Conservation (phyloP, 805 yeast genomes). For the Metschnikowia vanudenii region DNA sequence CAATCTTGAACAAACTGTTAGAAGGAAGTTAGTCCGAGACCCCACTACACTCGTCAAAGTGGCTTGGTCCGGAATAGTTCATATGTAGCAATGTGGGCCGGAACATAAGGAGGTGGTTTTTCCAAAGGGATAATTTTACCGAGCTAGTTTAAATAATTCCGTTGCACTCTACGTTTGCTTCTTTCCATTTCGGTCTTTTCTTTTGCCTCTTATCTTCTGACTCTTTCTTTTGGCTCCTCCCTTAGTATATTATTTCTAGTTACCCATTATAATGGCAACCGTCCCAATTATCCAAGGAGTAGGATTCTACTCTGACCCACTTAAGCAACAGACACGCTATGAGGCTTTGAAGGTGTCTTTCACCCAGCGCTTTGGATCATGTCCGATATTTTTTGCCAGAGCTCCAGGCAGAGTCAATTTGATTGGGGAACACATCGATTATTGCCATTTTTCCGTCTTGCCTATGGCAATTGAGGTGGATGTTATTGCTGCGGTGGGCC, state of each 20-base stretch:
- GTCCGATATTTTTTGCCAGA: slow-evolving; percentile 51
- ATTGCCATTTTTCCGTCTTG: slow-evolving; percentile 61
- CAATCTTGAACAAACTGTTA: too few relatives aligned
- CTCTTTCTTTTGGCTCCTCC: too few relatives aligned
- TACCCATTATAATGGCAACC: slow-evolving; percentile 2
- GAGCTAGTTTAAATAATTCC: too few relatives aligned
- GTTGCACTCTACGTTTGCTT: too few relatives aligned
- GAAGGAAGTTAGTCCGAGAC: too few relatives aligned
- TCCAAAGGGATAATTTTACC: too few relatives aligned
- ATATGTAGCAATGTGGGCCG: too few relatives aligned
- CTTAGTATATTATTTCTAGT: background rate
- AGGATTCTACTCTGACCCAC: slow-evolving; percentile 34
- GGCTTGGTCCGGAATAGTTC: too few relatives aligned
- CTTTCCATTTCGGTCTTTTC: too few relatives aligned
- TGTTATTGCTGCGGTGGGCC: slow-evolving; percentile 51
- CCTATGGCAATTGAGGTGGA: slow-evolving; percentile 74
- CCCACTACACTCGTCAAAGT: too few relatives aligned
- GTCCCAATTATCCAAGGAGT: slow-evolving; percentile 38
- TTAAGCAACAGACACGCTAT: slow-evolving; percentile 28
- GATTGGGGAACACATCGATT: slow-evolving; percentile 76
- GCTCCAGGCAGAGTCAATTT: slow-evolving; percentile 78
- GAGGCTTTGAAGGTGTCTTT: slow-evolving; percentile 25
- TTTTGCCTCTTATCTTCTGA: too few relatives aligned
- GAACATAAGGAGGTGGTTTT: too few relatives aligned
- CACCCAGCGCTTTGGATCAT: slow-evolving; percentile 21